phyloP scores from a whole-genome alignment of 768 basidiomycete genomes.

The Amanita jacksonii region DNA sequence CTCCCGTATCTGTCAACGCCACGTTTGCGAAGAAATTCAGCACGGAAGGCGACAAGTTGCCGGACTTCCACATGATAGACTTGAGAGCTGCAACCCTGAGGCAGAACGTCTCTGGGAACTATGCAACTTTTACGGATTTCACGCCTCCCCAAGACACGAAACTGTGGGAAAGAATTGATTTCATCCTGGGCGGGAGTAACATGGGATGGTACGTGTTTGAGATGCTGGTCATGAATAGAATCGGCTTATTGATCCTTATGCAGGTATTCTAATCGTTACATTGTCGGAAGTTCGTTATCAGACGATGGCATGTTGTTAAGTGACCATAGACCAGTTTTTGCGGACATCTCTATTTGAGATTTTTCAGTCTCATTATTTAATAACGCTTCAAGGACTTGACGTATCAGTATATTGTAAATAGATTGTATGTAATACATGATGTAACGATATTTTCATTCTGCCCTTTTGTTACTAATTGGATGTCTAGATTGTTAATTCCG shows the following conservation, averaged over 20 bases:
- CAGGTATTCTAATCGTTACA: constrained; percentile 29
- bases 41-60: constrained; percentile 20
- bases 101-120: constrained; percentile 31
- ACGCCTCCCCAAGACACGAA: constrained; percentile 27
- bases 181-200: constrained; percentile 41
- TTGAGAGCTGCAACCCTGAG: constrained; percentile 32
- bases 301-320: constrained; percentile 47
- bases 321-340: constrained; percentile 48
- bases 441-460: no score
- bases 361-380: neutral
- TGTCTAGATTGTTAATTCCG: no score
- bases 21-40: constrained; percentile 34
- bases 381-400: no score
- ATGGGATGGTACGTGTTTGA: constrained; percentile 29
- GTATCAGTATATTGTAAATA: no score
- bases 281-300: constrained; percentile 29
- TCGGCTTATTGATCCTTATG: neutral
- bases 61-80: constrained; percentile 36
- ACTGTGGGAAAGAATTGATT: constrained; percentile 37
- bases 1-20: constrained; percentile 31
- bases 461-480: no score
- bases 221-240: neutral
- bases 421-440: no score
- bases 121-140: constrained; percentile 46
- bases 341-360: constrained; percentile 19